Percentiles rank a stretch among this genome's conserved stretches.
Conservation (phyloP, 1,139 yeast genomes). For the Diutina rugosa region DNA sequence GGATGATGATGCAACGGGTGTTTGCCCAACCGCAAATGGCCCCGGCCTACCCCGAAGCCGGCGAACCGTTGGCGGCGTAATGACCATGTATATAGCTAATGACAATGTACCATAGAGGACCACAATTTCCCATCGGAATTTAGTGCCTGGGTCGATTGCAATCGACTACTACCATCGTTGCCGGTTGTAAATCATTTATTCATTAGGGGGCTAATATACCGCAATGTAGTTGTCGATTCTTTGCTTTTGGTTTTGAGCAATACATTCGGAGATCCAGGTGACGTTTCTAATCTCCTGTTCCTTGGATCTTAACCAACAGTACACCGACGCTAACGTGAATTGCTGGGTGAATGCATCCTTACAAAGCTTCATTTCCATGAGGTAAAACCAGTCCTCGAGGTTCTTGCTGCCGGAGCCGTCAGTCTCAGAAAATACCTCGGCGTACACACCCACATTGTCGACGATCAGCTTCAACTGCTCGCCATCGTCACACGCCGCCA, state of each 20-base stretch:
- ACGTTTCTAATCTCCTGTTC: conserved; percentile 96
- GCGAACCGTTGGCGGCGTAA: conserved; percentile 2
- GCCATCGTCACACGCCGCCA: conserved; percentile 70
- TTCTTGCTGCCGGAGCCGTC: conserved; percentile 41
- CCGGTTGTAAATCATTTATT: background rate
- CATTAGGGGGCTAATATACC: conserved; percentile 31
- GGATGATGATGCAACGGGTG: conserved; percentile 86
- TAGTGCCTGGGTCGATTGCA: too few species aligned
- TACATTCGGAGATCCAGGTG: conserved; percentile 98
- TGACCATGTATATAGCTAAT: conserved; percentile 1
- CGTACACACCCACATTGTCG: conserved; percentile 63
- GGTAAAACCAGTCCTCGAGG: conserved; percentile 88
- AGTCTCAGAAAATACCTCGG: conserved; percentile 40
- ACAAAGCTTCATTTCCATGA: conserved; percentile 84
- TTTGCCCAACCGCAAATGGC: conserved; percentile 33
- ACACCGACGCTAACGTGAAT: conserved; percentile 77
- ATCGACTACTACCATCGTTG: background rate
- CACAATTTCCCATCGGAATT: background rate
- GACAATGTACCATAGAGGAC: background rate
- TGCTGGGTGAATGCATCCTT: conserved; percentile 94
- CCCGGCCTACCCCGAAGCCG: conserved; percentile 2
- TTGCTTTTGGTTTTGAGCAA: conserved; percentile 77
- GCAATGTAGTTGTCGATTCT: conserved; percentile 69
- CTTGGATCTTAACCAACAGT: conserved; percentile 94
- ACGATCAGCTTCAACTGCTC: conserved; percentile 72